Conservation (phyloP, 177 flowering plant genomes). For the Vitis hybrid region DNA sequence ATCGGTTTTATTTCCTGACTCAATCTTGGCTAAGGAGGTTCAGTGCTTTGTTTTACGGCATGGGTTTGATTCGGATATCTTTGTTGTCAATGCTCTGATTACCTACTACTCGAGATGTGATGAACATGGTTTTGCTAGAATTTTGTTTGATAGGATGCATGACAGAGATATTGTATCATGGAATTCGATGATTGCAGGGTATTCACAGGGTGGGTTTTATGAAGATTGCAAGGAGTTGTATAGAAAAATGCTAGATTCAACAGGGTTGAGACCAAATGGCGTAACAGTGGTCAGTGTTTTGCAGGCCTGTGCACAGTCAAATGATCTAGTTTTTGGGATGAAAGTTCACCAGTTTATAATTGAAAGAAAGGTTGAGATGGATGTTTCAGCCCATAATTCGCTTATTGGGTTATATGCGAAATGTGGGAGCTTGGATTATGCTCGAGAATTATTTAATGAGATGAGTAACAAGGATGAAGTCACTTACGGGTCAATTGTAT, state of each 20-base stretch:
- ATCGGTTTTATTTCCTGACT: slow-evolving; percentile 28
- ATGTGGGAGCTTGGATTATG: slow-evolving; percentile 81
- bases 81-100: slow-evolving; percentile 62
- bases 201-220: slow-evolving; percentile 62
- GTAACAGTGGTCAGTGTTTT: slow-evolving; percentile 62
- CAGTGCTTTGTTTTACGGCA: slow-evolving; percentile 52
- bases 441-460: slow-evolving; percentile 58
- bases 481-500: slow-evolving; percentile 58
- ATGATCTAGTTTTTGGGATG: slow-evolving; percentile 62
- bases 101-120: slow-evolving; percentile 55
- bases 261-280: slow-evolving; percentile 44
- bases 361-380: slow-evolving; percentile 48
- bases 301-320: slow-evolving; percentile 70
- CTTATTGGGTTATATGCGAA: slow-evolving; percentile 69
- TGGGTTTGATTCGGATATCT: slow-evolving; percentile 56
- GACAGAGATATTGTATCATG: slow-evolving; percentile 74
- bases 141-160: slow-evolving; percentile 53
- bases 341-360: slow-evolving; percentile 53
- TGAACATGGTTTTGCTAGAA: slow-evolving; percentile 49
- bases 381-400: slow-evolving; percentile 52
- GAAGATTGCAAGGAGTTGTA: slow-evolving; percentile 61
- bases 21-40: slow-evolving; percentile 37
- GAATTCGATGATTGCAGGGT: slow-evolving; percentile 80
- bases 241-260: slow-evolving; percentile 38
- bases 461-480: slow-evolving; percentile 70